phyloP scores from a whole-genome alignment of 345 rosid species.

The Citrus hindsii region DNA sequence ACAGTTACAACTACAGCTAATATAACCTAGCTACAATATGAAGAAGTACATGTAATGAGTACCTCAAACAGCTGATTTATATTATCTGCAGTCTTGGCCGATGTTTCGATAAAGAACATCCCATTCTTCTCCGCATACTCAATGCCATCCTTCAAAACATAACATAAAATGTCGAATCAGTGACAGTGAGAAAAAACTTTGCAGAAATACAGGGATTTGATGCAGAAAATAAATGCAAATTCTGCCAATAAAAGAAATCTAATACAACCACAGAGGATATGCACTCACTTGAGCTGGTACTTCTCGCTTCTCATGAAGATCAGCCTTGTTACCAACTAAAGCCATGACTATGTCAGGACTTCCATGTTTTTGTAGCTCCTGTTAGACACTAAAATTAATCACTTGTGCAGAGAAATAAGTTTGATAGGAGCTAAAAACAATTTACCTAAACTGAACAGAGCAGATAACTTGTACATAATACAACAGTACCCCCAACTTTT shows the following conservation, averaged over 20 bases:
- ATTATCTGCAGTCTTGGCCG: constrained; percentile 97
- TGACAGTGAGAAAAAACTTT: background rate
- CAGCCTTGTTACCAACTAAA: constrained; percentile 97
- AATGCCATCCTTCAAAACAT: constrained; percentile 63
- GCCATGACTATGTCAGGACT: constrained; percentile 95
- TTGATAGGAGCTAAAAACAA: background rate
- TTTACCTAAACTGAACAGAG: background rate
- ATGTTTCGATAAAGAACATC: constrained; percentile 97
- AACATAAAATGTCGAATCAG: constrained; percentile 11
- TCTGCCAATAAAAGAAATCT: background rate
- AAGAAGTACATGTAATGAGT: constrained; percentile 1
- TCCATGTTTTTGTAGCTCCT: constrained; percentile 98
- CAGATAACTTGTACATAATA: background rate
- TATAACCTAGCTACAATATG: background rate
- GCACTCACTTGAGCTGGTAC: constrained; percentile 65
- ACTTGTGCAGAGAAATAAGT: background rate
- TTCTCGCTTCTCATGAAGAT: constrained; percentile 83
- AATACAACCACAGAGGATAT: background rate
- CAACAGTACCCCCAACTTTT: background rate
- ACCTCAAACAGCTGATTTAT: constrained; percentile 94
- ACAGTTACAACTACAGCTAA: background rate
- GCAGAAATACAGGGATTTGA: background rate
- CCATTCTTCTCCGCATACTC: constrained; percentile 96
- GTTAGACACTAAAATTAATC: constrained; percentile 21
- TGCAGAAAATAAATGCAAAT: constrained; percentile 2